Evolutionary conservation across 441 rosid species (phyloP).

Genomic region (Pelargonium cotyledonis): DNA sequence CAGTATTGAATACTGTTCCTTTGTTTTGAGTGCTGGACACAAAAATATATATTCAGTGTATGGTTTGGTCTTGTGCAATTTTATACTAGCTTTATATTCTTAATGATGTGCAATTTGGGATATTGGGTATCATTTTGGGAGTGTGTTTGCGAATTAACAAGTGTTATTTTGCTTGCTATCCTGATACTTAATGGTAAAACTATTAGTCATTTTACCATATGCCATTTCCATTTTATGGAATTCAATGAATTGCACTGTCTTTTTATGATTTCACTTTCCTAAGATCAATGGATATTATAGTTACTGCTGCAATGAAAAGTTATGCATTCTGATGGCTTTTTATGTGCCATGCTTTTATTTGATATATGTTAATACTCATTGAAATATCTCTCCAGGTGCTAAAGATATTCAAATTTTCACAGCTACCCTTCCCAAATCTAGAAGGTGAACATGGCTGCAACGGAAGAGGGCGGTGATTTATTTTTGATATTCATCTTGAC

Average conservation of each 20-base stretch:
- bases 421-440: background rate
- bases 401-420: background rate
- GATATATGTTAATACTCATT: background rate
- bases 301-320: background rate
- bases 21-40: background rate
- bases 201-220: background rate
- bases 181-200: background rate
- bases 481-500: conserved; percentile 4
- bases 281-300: background rate
- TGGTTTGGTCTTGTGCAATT: background rate
- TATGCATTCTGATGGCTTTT: background rate
- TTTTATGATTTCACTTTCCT: background rate
- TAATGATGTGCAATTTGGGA: conserved; percentile 1
- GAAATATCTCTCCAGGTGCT: background rate
- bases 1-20: background rate
- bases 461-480: conserved; percentile 1
- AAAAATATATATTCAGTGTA: background rate
- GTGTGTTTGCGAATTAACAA: background rate
- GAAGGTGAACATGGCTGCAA: conserved; percentile 1
- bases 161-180: background rate
- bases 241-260: background rate
- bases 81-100: background rate
- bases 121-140: background rate
- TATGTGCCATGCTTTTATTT: background rate
- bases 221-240: background rate